These are phyloP conservation scores for Hypoxylon sp. DNA, from an alignment of 2,329 filamentous ascomycete genomes.

Conservation along the genomic window DNA sequence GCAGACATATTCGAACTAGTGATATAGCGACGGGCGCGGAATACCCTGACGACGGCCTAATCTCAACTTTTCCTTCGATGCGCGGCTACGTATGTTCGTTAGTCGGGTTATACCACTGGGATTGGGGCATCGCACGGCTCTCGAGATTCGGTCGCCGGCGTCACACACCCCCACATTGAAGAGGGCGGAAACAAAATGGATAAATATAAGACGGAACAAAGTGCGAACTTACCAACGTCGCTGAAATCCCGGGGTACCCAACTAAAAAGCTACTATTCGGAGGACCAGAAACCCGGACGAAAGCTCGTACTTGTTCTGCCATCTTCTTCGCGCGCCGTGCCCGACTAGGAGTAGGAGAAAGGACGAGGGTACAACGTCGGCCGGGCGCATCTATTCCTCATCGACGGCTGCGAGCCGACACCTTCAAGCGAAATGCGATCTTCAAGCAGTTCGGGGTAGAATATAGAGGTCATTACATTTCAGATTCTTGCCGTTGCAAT, in stretches of 20 bases:
- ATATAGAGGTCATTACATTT: conserved; percentile 42
- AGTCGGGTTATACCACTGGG: conserved; percentile 33
- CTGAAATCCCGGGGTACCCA: conserved; percentile 97
- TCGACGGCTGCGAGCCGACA: conserved; percentile 50
- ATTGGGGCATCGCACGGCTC: conserved; percentile 20
- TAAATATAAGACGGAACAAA: conserved; percentile 18
- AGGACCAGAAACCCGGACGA: conserved; percentile 96
- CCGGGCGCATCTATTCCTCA: conserved; percentile 50
- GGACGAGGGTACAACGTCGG: conserved; percentile 43
- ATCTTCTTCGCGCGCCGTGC: conserved; percentile 48
- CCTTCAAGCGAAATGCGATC: conserved; percentile 44
- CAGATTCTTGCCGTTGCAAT: conserved; percentile 33
- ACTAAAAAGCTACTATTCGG: conserved; percentile 97
- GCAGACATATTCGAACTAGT: conserved; percentile 92
- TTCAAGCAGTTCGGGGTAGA: conserved; percentile 31
- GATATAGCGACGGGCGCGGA: conserved; percentile 93
- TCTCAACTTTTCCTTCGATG: conserved; percentile 98
- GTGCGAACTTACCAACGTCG: conserved; percentile 83
- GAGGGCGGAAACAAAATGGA: conserved; percentile 31
- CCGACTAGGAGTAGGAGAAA: conserved; percentile 45
- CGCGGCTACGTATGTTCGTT: conserved; percentile 75
- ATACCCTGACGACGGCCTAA: conserved; percentile 86
- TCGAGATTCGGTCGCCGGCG: conserved; percentile 11
- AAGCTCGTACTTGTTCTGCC: conserved; percentile 75
- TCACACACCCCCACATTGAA: conserved; percentile 29